These are phyloP conservation scores for Thalassiosira exigua DNA, from an alignment of 352 stramenopile genomes.

Conservation along the genomic window DNA sequence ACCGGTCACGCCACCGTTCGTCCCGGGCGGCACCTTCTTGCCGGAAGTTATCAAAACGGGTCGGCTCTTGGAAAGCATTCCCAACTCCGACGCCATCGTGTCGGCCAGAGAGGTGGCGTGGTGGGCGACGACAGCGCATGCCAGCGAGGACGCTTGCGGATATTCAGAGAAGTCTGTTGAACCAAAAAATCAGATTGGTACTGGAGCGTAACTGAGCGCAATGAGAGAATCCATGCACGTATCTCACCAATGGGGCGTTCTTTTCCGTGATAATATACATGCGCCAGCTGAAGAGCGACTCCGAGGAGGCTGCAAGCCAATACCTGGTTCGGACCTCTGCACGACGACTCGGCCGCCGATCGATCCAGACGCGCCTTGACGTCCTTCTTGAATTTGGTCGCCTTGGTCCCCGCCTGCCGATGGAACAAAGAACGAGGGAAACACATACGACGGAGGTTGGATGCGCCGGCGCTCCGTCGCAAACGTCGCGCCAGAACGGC, in stretches of 20 bases:
- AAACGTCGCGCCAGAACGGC: background rate
- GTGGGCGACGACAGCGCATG: slow-evolving; percentile 89
- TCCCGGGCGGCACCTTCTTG: slow-evolving; percentile 88
- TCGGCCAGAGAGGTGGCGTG: slow-evolving; percentile 93
- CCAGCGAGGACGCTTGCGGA: slow-evolving; percentile 45
- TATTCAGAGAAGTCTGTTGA: slow-evolving; percentile 28
- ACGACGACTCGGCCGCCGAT: slow-evolving; percentile 27
- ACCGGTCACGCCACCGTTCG: slow-evolving; percentile 92
- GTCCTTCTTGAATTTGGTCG: slow-evolving; percentile 72
- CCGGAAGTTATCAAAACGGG: slow-evolving; percentile 89
- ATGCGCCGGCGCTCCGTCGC: background rate
- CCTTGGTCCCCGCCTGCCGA: slow-evolving; percentile 62
- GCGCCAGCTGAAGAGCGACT: slow-evolving; percentile 57
- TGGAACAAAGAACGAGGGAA: background rate
- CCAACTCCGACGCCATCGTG: slow-evolving; percentile 94
- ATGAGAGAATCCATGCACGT: background rate
- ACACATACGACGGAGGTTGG: background rate
- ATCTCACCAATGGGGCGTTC: slow-evolving; percentile 56
- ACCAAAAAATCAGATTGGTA: background rate
- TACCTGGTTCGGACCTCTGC: slow-evolving; percentile 69
- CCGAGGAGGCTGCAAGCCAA: slow-evolving; percentile 64
- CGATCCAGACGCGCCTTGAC: slow-evolving; percentile 61
- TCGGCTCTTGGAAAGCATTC: slow-evolving; percentile 86
- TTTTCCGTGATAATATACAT: slow-evolving; percentile 57
- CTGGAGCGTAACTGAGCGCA: background rate